A percentile compares a stretch with the other conserved stretches of the same genome.
Evolutionary conservation across 305 asterid genomes (phyloP).

Genomic region (Fraxinus nigra): DNA sequence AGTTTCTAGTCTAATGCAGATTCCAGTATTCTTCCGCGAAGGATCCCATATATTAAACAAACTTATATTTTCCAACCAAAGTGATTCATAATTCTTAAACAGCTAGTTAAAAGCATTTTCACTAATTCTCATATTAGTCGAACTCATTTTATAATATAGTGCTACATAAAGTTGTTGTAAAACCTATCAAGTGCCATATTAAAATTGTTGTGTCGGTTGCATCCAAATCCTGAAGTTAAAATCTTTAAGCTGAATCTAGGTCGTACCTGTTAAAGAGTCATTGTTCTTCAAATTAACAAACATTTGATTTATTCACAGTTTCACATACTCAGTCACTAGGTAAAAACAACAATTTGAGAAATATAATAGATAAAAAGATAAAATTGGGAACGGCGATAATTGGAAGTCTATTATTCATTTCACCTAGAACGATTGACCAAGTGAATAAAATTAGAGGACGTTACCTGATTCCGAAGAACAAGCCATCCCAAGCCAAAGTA

Average conservation of each 20-base stretch:
- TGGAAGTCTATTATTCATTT: neutral
- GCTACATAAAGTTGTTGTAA: neutral
- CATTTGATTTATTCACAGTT: neutral
- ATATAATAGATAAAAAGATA: neutral
- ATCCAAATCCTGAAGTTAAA: neutral
- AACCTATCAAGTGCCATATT: neutral
- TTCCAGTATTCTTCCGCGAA: neutral
- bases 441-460: neutral
- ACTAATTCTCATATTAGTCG: neutral
- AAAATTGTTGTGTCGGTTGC: neutral
- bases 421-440: neutral
- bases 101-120: neutral
- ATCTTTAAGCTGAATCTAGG: neutral
- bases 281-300: neutral
- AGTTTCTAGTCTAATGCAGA: neutral
- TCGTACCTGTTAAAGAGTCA: neutral
- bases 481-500: conserved; percentile 96
- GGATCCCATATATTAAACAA: neutral
- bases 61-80: neutral
- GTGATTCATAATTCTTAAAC: neutral
- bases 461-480: conserved; percentile 82
- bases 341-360: neutral
- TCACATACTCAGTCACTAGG: neutral
- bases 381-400: neutral
- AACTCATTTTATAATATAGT: neutral